Evolutionary conservation across 1,139 yeast species (phyloP).

Genomic region (Candida sojae): DNA sequence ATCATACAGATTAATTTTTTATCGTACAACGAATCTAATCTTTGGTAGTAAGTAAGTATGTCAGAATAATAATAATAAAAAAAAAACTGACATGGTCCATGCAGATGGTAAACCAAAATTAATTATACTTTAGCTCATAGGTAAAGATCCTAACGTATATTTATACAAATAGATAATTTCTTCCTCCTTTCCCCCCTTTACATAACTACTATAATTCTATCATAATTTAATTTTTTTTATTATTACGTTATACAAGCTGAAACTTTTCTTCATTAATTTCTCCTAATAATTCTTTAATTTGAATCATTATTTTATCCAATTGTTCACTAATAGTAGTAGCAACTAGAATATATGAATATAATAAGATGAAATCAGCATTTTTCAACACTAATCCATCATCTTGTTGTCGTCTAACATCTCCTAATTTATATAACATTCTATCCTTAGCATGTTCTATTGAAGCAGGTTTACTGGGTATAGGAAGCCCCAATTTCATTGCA

Average conservation of each 20-base stretch:
- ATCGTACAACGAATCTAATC: no score
- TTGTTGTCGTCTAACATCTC: slow-evolving; percentile 44
- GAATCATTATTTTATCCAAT: slow-evolving; percentile 55
- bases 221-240: neutral
- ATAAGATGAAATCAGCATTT: slow-evolving; percentile 71
- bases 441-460: slow-evolving; percentile 77
- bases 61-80: no score
- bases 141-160: no score
- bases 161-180: no score
- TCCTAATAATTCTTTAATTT: slow-evolving; percentile 63
- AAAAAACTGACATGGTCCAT: no score
- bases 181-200: neutral
- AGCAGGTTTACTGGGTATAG: slow-evolving; percentile 76
- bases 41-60: no score
- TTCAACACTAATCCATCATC: slow-evolving; percentile 28
- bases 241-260: slow-evolving; percentile 28
- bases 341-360: slow-evolving; percentile 74
- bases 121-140: no score
- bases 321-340: slow-evolving; percentile 68
- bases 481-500: slow-evolving; percentile 73
- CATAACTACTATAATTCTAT: slow-evolving; percentile 2
- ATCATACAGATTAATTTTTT: no score
- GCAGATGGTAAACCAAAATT: no score
- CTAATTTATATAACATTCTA: slow-evolving; percentile 63
- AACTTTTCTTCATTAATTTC: slow-evolving; percentile 59